A percentile compares a stretch with the other conserved stretches of the same genome.
Conservation (phyloP, 371 early-diverging fungal species). For the Rhizopus sp. region DNA sequence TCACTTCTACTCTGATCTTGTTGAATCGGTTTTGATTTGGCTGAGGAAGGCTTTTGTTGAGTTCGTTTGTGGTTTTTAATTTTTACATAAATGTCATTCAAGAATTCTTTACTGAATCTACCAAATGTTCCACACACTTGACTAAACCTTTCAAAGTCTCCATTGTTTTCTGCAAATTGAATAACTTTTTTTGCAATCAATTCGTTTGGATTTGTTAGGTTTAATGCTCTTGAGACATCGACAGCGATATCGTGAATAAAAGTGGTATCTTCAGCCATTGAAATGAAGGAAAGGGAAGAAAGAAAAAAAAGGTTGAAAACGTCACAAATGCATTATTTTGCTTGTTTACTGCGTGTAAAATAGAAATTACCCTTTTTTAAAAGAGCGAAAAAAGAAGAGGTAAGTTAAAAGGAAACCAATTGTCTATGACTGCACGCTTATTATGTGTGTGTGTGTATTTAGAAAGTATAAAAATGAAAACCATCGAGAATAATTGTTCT, state of each 20-base stretch:
- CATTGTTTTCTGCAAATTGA: slow-evolving; percentile 58
- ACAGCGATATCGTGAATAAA: slow-evolving; percentile 62
- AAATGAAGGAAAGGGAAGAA: neutral
- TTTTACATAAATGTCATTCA: slow-evolving; percentile 51
- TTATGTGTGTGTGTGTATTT: too few relatives aligned
- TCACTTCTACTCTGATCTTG: slow-evolving; percentile 24
- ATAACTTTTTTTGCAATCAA: slow-evolving; percentile 60
- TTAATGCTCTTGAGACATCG: slow-evolving; percentile 61
- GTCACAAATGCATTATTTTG: neutral
- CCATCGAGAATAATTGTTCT: too few relatives aligned
- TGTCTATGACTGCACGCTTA: too few relatives aligned
- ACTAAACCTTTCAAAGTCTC: slow-evolving; percentile 51
- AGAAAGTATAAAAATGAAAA: too few relatives aligned
- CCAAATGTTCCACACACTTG: slow-evolving; percentile 66
- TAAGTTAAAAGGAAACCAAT: too few relatives aligned
- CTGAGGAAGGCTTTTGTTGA: slow-evolving; percentile 5
- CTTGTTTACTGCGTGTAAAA: too few relatives aligned
- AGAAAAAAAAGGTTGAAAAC: slow-evolving; percentile 3
- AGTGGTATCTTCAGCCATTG: slow-evolving; percentile 36
- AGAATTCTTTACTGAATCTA: slow-evolving; percentile 55
- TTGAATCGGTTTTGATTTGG: slow-evolving; percentile 14
- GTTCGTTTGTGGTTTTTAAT: slow-evolving; percentile 39
- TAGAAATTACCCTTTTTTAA: too few relatives aligned
- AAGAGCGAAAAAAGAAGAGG: too few relatives aligned
- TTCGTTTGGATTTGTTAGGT: slow-evolving; percentile 62